Conservation (phyloP, 345 rosid species). For the Eucalyptus melliodora region DNA sequence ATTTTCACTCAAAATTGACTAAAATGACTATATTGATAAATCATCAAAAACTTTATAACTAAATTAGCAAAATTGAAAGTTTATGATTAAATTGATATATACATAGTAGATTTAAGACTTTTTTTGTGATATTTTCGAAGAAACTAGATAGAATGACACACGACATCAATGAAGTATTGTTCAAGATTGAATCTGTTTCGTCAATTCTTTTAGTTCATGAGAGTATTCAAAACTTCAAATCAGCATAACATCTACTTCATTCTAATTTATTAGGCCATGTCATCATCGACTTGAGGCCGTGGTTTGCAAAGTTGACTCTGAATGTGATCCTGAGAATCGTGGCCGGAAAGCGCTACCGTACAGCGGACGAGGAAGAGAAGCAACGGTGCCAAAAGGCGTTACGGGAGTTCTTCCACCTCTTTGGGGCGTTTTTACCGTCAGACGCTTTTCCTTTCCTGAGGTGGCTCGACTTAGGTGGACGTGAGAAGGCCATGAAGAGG, state of each 20-base stretch:
- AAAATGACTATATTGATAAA: no score
- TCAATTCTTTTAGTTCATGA: background rate
- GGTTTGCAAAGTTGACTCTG: constrained; percentile 8
- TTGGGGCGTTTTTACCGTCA: background rate
- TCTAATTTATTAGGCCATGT: background rate
- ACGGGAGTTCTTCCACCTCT: background rate
- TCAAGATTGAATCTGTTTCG: background rate
- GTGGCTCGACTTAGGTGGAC: constrained; percentile 11
- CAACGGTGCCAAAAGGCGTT: background rate
- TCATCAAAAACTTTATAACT: no score
- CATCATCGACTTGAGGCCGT: constrained; percentile 11
- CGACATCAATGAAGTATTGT: background rate
- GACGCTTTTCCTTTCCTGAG: constrained; percentile 10
- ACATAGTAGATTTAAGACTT: no score
- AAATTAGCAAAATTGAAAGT: no score
- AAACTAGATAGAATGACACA: background rate
- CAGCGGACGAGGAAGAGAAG: background rate
- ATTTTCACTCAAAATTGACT: no score
- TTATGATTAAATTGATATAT: no score
- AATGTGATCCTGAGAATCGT: constrained; percentile 12
- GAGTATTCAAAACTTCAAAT: background rate
- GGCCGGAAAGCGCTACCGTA: constrained; percentile 17
- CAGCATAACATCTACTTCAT: background rate
- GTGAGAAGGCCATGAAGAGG: constrained; percentile 9
- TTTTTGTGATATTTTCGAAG: no score